A percentile compares a stretch with the other conserved stretches of the same genome.
Evolutionary conservation across 2,329 filamentous ascomycete genomes (phyloP).

Genomic region (Diplodia mutila): DNA sequence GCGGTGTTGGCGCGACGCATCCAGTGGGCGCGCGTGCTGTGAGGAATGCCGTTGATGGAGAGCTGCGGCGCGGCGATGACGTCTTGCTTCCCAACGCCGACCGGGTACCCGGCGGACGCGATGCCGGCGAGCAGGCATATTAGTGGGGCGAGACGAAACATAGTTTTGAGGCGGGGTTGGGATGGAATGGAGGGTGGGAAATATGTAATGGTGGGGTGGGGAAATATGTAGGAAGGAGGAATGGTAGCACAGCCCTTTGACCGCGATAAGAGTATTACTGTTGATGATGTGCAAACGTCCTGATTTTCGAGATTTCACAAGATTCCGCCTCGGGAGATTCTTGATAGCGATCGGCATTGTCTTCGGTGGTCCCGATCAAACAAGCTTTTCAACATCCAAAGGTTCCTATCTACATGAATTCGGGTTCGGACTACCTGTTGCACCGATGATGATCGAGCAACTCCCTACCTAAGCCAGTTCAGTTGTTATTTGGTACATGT

Average conservation of each 20-base stretch:
- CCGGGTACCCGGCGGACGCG: neutral
- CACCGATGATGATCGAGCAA: too few relatives aligned
- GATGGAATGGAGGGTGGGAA: neutral
- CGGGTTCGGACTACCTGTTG: too few relatives aligned
- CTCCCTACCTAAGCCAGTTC: too few relatives aligned
- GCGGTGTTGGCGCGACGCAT: conserved; percentile 57
- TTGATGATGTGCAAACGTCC: neutral
- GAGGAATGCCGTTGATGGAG: conserved; percentile 41
- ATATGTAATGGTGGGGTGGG: too few relatives aligned
- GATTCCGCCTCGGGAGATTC: too few relatives aligned
- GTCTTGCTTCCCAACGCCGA: neutral
- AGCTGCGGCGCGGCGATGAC: neutral
- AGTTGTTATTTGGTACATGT: too few relatives aligned
- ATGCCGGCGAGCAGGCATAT: neutral
- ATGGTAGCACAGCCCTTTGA: neutral
- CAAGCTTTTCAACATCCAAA: too few relatives aligned
- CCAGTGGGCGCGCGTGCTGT: conserved; percentile 53
- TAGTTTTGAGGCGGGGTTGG: neutral
- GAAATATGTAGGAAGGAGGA: neutral
- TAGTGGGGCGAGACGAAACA: neutral
- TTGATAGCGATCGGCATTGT: too few relatives aligned
- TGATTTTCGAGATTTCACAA: too few relatives aligned
- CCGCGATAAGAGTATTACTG: too few relatives aligned
- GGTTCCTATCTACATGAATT: too few relatives aligned
- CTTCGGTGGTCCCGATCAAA: too few relatives aligned